phyloP scores from a whole-genome alignment of 2,329 filamentous ascomycete genomes.

The Aspergillus sp. region DNA sequence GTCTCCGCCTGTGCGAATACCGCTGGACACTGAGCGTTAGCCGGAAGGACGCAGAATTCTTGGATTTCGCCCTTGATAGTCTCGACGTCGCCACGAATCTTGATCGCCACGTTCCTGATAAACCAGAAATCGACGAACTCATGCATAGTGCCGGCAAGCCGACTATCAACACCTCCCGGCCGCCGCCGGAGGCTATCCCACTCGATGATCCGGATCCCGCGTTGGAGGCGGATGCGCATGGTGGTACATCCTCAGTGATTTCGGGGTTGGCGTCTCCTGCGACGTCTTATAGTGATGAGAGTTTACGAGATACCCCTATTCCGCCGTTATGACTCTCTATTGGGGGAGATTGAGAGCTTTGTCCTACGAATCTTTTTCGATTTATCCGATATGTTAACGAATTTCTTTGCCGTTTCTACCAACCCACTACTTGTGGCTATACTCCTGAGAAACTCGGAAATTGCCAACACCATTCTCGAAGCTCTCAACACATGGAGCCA shows the following conservation, averaged over 20 bases:
- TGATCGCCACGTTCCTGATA: conserved; percentile 61
- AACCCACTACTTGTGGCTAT: too few relatives aligned
- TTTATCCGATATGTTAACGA: not conserved
- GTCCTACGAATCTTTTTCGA: not conserved
- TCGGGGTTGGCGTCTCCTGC: conserved; percentile 32
- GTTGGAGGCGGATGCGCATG: conserved; percentile 13
- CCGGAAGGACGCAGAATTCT: conserved; percentile 55
- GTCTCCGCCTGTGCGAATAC: conserved; percentile 75
- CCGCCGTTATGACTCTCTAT: not conserved
- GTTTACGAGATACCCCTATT: not conserved
- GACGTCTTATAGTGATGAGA: conserved; percentile 23
- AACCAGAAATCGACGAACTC: conserved; percentile 51
- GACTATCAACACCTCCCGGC: conserved; percentile 10
- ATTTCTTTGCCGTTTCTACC: not conserved
- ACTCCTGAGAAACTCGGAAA: too few relatives aligned
- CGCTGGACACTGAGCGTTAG: conserved; percentile 88
- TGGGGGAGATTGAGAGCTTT: too few relatives aligned
- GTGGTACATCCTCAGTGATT: conserved; percentile 27
- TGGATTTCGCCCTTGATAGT: conserved; percentile 64
- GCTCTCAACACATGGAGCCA: too few relatives aligned
- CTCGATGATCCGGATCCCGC: conserved; percentile 22
- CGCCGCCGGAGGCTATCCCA: conserved; percentile 8
- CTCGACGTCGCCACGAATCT: conserved; percentile 63
- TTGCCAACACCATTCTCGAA: too few relatives aligned
- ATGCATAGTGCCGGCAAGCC: conserved; percentile 27